A percentile compares a stretch with the other conserved stretches of the same genome.
These are phyloP conservation scores for Chaetomium globosum DNA, from an alignment of 2,329 filamentous ascomycete species.

Conservation along the genomic window DNA sequence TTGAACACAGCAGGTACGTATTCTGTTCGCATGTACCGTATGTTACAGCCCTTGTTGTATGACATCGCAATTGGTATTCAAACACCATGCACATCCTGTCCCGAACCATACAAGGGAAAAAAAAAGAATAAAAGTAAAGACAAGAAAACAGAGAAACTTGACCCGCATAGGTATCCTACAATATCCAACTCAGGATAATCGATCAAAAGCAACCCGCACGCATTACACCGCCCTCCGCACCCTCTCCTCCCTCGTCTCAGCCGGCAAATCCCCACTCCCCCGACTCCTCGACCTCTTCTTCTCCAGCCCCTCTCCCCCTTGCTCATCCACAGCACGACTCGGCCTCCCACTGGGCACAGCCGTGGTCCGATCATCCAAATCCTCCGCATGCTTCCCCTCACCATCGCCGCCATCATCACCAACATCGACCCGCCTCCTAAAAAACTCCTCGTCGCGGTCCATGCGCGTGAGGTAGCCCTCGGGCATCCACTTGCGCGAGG, in stretches of 20 bases:
- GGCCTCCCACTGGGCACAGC: slow-evolving; percentile 27
- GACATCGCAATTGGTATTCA: not conserved
- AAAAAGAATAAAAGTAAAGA: not conserved
- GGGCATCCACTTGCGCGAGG: slow-evolving; percentile 52
- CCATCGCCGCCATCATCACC: not conserved
- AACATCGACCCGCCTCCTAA: not conserved
- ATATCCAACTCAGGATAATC: not conserved
- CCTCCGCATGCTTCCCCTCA: slow-evolving; percentile 12
- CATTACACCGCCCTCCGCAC: slow-evolving; percentile 11
- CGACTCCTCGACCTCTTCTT: slow-evolving; percentile 8
- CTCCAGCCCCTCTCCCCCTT: not conserved
- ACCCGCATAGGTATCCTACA: not conserved
- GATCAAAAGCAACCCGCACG: not conserved
- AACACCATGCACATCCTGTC: not conserved
- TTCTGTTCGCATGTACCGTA: not conserved
- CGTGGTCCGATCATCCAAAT: slow-evolving; percentile 29
- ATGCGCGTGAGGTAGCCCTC: slow-evolving; percentile 34
- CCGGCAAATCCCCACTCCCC: not conserved
- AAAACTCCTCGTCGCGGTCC: slow-evolving; percentile 30
- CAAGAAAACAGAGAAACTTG: too few relatives aligned
- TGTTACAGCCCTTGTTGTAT: not conserved
- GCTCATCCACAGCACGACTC: slow-evolving; percentile 12
- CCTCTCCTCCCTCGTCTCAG: slow-evolving; percentile 11
- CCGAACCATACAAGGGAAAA: not conserved
- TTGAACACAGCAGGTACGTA: too few relatives aligned